These are phyloP conservation scores for Lasiosphaeriaceae sp. DNA, from an alignment of 495 filamentous ascomycete species.

Conservation along the genomic window DNA sequence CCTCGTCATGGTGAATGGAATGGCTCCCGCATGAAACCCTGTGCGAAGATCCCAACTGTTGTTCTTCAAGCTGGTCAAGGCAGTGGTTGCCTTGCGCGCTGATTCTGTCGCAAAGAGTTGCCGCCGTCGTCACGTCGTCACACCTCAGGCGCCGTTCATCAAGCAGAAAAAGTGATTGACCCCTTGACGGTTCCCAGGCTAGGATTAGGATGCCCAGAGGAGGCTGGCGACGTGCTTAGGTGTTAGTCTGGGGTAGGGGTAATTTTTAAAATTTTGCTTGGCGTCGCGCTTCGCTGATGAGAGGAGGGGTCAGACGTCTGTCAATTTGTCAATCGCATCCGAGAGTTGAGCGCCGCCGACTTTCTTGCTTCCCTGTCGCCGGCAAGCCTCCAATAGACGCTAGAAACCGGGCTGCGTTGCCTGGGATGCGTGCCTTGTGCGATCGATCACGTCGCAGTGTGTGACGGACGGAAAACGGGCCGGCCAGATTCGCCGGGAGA, in stretches of 20 bases:
- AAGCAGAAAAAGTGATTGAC: not conserved
- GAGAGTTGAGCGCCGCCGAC: too few relatives aligned
- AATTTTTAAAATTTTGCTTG: not conserved
- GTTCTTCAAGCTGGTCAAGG: not conserved
- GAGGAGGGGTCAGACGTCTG: too few relatives aligned
- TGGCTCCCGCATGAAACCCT: slow-evolving; percentile 16
- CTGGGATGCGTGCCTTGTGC: not conserved
- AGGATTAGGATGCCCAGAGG: not conserved
- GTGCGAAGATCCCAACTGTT: slow-evolving; percentile 11
- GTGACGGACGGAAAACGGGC: not conserved
- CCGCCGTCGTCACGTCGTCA: not conserved
- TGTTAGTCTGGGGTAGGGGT: not conserved
- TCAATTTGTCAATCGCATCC: too few relatives aligned
- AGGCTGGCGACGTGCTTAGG: not conserved
- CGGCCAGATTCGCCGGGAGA: not conserved
- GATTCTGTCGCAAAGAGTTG: not conserved
- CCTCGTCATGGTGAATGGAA: slow-evolving; percentile 58
- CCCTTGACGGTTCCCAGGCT: not conserved
- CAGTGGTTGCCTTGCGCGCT: slow-evolving; percentile 6
- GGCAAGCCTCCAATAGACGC: not conserved
- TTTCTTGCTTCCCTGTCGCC: not conserved
- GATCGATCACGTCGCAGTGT: not conserved
- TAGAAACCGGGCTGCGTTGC: not conserved
- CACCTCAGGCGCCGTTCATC: slow-evolving; percentile 1
- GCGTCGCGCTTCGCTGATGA: not conserved